These are phyloP conservation scores for Medicago lupulina DNA, from an alignment of 306 rosid genomes.

Conservation along the genomic window DNA sequence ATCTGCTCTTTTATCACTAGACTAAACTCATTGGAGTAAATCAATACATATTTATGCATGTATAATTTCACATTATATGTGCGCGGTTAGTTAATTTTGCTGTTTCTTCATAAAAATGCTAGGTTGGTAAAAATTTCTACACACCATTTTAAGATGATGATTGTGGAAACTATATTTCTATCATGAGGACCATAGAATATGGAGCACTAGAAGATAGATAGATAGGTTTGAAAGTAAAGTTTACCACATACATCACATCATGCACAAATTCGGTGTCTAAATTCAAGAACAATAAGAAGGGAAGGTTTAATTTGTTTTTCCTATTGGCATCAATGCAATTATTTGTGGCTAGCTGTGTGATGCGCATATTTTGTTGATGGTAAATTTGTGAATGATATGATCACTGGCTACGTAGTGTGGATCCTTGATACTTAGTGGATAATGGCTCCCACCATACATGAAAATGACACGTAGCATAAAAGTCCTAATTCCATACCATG, in stretches of 20 bases:
- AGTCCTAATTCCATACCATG: neutral
- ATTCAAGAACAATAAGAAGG: neutral
- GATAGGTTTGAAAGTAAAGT: constrained; percentile 14
- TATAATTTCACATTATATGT: too few species aligned
- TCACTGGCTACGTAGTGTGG: constrained; percentile 22
- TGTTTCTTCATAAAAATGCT: too few species aligned
- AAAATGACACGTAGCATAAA: constrained; percentile 38
- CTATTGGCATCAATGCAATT: constrained; percentile 39
- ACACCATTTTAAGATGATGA: neutral
- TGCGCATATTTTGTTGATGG: constrained; percentile 38
- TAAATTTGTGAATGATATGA: constrained; percentile 16
- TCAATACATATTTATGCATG: too few species aligned
- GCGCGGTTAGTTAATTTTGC: too few species aligned
- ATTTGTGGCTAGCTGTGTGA: constrained; percentile 37
- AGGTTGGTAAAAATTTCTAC: neutral
- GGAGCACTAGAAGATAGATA: constrained; percentile 22
- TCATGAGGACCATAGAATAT: constrained; percentile 40
- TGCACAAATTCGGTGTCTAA: constrained; percentile 43
- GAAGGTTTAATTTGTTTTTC: neutral
- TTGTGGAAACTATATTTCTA: neutral
- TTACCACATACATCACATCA: constrained; percentile 44
- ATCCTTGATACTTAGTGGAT: constrained; percentile 33
- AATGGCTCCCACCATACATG: neutral
- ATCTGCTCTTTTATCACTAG: too few species aligned
- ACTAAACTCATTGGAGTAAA: too few species aligned